Percentiles rank a stretch among this genome's conserved stretches.
Evolutionary conservation across 148 eudicot genomes (phyloP).

Genomic region (Rhododendron mucronatum): DNA sequence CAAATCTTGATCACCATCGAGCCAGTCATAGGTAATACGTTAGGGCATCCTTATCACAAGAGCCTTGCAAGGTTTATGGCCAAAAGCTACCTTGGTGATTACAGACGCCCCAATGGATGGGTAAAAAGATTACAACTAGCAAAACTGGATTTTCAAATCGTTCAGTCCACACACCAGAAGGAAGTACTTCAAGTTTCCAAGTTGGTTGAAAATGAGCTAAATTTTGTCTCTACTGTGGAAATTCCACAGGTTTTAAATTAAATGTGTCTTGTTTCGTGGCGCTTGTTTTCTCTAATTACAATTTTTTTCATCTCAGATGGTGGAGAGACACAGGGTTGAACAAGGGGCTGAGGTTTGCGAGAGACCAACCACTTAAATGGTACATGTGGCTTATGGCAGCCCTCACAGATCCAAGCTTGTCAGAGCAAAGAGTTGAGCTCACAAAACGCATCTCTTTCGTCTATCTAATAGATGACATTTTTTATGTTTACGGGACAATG

Average conservation of each 20-base stretch:
- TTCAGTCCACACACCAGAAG: not conserved
- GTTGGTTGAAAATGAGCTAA: not conserved
- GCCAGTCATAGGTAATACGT: not conserved
- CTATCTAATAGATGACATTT: conserved; percentile 70
- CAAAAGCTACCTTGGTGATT: not conserved
- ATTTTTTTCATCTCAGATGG: conserved; percentile 40
- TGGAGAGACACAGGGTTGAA: conserved; percentile 43
- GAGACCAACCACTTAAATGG: conserved; percentile 69
- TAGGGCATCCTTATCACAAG: not conserved
- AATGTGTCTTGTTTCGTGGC: too few relatives aligned
- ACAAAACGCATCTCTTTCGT: conserved; percentile 50
- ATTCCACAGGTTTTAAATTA: too few relatives aligned
- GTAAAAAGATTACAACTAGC: not conserved
- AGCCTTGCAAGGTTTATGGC: not conserved
- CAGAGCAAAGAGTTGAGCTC: conserved; percentile 42
- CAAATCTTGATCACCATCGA: not conserved
- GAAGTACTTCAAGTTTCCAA: not conserved
- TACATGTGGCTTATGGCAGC: conserved; percentile 58
- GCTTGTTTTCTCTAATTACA: too few relatives aligned
- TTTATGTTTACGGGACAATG: conserved; percentile 50
- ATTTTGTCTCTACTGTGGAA: not conserved
- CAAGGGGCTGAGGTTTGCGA: conserved; percentile 38
- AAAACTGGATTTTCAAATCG: not conserved
- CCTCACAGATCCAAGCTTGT: conserved; percentile 35
- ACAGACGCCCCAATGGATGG: not conserved